Base-by-base conservation (phyloP, 345 rosid genomes). In the Eucalyptus urophylla region DNA sequence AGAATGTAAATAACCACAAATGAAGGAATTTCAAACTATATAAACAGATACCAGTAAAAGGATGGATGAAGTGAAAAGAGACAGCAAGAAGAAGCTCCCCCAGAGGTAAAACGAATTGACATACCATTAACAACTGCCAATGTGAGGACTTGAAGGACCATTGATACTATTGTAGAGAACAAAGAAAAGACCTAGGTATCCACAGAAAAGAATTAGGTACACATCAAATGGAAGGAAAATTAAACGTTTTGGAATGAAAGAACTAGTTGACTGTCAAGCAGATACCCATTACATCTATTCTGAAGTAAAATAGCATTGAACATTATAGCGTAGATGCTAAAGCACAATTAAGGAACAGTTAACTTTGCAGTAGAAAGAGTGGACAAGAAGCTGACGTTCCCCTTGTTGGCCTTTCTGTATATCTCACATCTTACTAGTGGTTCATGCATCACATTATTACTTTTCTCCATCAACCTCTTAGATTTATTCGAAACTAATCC, bases 151-250 rank as follows among this genome's bases (percentile, higher is more conserved):
- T 98, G 94, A 89, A 97, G 92, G 86, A 94, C 91, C 29, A 93
- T 89, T 31, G 99, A 96, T 43, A 88, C 92, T 37, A 89, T 58
- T 50, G 93, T 86, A 88, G 99, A 96, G 96, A 96, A 97, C 89
- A 97, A 89, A 91, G 94, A 93, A 92, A 97, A 96, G 27, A 96
- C 98, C 99, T 98, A 97, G 92, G 94, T 88, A 45, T 29, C 47
- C 54, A 49, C 45, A 53, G 62, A 86, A 58, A 50, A 86, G 17
- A 58, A 86, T 86, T 31, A 86, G 27, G 19, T 11, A 53, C 8
- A 31, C 67, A 33, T 86, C 62, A 86, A 86, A 53, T n/a, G 43
- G 15, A 51, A 53, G n/a, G 87, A 33, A 50, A 31, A 8, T 47
- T 31, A 21, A 53, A 40, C 7, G 67, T 29, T 86, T 24, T 53